A percentile compares a stretch with the other conserved stretches of the same genome.
Conservation (phyloP, 2,329 filamentous ascomycete genomes). For the Fusarium buxicola region DNA sequence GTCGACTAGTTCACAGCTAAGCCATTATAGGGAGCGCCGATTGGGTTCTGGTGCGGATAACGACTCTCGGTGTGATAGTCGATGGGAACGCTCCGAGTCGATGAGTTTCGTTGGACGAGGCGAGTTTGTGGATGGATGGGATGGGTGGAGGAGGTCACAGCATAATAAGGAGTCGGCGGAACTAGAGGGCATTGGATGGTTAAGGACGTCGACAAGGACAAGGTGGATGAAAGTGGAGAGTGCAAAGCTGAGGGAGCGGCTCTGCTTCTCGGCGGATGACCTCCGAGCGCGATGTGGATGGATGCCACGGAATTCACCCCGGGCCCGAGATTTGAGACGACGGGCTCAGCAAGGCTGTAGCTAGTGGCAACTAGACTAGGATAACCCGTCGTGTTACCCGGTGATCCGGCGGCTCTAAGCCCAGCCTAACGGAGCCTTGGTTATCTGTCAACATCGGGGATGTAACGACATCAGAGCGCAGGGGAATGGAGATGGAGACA, state of each 20-base stretch:
- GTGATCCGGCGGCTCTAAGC: slow-evolving; percentile 10
- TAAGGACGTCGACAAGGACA: background rate
- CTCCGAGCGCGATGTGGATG: slow-evolving; percentile 1
- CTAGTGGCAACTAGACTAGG: slow-evolving; percentile 9
- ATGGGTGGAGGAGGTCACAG: background rate
- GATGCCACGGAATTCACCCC: slow-evolving; percentile 33
- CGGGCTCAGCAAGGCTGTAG: slow-evolving; percentile 17
- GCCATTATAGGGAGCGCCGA: slow-evolving; percentile 2
- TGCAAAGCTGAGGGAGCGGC: background rate
- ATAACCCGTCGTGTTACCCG: slow-evolving; percentile 10
- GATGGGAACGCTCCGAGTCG: background rate
- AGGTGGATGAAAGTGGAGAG: slow-evolving; percentile 7
- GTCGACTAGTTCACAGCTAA: slow-evolving; percentile 3
- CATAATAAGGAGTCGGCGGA: background rate
- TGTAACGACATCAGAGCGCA: too few species aligned
- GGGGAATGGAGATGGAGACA: too few species aligned
- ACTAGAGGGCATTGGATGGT: background rate
- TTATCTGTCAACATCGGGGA: background rate
- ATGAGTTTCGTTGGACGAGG: background rate
- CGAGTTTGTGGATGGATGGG: background rate
- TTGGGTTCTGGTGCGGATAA: slow-evolving; percentile 5
- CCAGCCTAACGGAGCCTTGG: background rate
- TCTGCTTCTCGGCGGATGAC: slow-evolving; percentile 4
- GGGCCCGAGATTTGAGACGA: slow-evolving; percentile 7
- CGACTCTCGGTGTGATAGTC: background rate